phyloP scores from a whole-genome alignment of 192 early-diverging fungal genomes.

The Backusella macrospora region DNA sequence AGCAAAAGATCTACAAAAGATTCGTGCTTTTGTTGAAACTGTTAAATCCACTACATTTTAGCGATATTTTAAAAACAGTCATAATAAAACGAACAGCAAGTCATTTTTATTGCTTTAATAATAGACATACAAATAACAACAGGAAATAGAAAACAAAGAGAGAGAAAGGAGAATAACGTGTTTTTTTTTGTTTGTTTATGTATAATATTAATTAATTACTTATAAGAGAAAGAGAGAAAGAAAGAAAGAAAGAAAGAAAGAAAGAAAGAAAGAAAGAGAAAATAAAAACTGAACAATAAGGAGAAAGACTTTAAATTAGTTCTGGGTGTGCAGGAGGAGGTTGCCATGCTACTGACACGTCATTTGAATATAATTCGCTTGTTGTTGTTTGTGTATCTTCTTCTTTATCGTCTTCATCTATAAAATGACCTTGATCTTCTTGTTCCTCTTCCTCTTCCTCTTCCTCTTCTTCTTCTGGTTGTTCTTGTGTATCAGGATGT shows the following conservation, averaged over 20 bases:
- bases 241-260: background rate
- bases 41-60: slow-evolving; percentile 49
- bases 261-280: background rate
- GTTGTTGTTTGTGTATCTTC: background rate
- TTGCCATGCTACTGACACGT: slow-evolving; percentile 13
- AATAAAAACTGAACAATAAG: background rate
- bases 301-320: slow-evolving; percentile 16
- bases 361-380: slow-evolving; percentile 8
- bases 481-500: background rate
- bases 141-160: too few relatives aligned
- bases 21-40: slow-evolving; percentile 67
- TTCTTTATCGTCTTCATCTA: background rate
- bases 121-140: too few relatives aligned
- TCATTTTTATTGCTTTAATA: too few relatives aligned
- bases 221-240: background rate
- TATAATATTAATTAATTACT: background rate
- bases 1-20: slow-evolving; percentile 77
- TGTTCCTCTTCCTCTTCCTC: background rate
- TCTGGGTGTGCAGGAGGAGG: slow-evolving; percentile 11
- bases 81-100: too few relatives aligned
- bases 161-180: too few relatives aligned
- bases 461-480: background rate
- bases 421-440: background rate
- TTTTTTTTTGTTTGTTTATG: background rate
- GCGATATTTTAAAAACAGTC: too few relatives aligned